These are phyloP conservation scores for Amniculicola lignicola DNA, from an alignment of 495 filamentous ascomycete species.

Conservation along the genomic window DNA sequence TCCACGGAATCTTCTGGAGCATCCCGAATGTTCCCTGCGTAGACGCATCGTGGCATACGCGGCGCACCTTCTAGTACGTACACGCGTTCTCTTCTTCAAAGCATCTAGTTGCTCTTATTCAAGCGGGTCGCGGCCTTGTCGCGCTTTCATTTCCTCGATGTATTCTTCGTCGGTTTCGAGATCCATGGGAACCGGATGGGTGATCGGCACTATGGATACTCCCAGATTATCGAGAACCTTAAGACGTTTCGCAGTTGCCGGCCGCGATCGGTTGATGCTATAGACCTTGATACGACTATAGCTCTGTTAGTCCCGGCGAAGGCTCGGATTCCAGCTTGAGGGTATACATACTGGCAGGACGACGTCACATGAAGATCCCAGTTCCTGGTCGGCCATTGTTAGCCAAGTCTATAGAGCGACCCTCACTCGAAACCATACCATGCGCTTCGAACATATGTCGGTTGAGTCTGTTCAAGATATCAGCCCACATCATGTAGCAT, in stretches of 20 bases:
- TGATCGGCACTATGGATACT: slow-evolving; percentile 34
- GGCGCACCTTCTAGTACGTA: too few species aligned
- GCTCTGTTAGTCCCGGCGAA: not conserved
- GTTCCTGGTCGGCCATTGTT: slow-evolving; percentile 45
- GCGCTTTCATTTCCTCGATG: slow-evolving; percentile 26
- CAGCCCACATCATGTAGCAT: not conserved
- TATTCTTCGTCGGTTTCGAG: slow-evolving; percentile 35
- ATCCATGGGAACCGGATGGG: slow-evolving; percentile 32
- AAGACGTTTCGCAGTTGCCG: slow-evolving; percentile 50
- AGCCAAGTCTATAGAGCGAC: too few species aligned
- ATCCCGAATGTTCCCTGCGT: too few species aligned
- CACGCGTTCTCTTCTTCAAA: too few species aligned
- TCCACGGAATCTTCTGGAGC: too few species aligned
- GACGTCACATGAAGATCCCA: slow-evolving; percentile 67
- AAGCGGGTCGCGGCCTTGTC: slow-evolving; percentile 29
- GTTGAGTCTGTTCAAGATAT: slow-evolving; percentile 41
- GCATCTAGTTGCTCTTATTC: slow-evolving; percentile 26
- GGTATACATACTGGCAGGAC: slow-evolving; percentile 49
- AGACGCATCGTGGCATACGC: too few species aligned
- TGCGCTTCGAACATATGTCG: slow-evolving; percentile 44
- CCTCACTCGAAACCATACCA: too few species aligned
- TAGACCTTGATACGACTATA: slow-evolving; percentile 56
- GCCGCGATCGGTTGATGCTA: slow-evolving; percentile 55
- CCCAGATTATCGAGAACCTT: slow-evolving; percentile 50
- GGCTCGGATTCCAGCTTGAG: not conserved